phyloP scores from a whole-genome alignment of 805 yeast species.

The Ogataea neopini region DNA sequence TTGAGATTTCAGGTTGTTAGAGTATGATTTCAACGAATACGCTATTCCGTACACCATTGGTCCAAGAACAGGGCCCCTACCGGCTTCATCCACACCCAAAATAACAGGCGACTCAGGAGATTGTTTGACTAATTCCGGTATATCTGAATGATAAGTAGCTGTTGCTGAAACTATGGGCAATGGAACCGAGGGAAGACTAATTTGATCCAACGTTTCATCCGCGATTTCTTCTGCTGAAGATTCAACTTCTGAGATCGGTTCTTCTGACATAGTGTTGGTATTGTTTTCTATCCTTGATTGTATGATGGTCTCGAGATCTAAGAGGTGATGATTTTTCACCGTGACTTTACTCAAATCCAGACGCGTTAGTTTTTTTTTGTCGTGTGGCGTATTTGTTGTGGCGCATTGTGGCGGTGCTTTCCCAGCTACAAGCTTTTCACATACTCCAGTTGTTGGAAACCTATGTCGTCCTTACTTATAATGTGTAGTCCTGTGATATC shows the following conservation, averaged over 20 bases:
- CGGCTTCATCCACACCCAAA: slow-evolving; percentile 97
- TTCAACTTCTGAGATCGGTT: slow-evolving; percentile 1
- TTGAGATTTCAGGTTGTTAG: slow-evolving; percentile 44
- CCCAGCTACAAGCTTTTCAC: background rate
- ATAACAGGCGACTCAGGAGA: slow-evolving; percentile 45
- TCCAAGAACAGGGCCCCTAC: slow-evolving; percentile 96
- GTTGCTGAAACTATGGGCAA: slow-evolving; percentile 39
- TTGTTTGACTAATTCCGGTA: slow-evolving; percentile 44
- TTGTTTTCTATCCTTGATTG: too few species aligned
- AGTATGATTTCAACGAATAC: slow-evolving; percentile 63
- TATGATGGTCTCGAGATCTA: slow-evolving; percentile 55
- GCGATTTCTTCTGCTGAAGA: background rate
- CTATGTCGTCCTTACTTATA: too few species aligned
- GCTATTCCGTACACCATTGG: slow-evolving; percentile 96
- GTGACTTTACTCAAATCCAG: background rate
- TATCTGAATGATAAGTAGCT: slow-evolving; percentile 48
- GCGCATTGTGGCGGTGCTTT: slow-evolving; percentile 1
- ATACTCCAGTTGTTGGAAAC: too few species aligned
- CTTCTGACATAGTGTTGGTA: too few species aligned
- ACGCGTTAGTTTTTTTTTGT: slow-evolving; percentile 1
- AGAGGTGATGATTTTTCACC: background rate
- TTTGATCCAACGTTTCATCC: slow-evolving; percentile 8
- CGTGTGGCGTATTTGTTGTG: background rate
- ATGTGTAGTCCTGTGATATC: too few species aligned
- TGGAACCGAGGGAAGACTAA: slow-evolving; percentile 35